Evolutionary conservation across 2,329 filamentous ascomycete genomes (phyloP).

Genomic region (Cladosporium sp.): DNA sequence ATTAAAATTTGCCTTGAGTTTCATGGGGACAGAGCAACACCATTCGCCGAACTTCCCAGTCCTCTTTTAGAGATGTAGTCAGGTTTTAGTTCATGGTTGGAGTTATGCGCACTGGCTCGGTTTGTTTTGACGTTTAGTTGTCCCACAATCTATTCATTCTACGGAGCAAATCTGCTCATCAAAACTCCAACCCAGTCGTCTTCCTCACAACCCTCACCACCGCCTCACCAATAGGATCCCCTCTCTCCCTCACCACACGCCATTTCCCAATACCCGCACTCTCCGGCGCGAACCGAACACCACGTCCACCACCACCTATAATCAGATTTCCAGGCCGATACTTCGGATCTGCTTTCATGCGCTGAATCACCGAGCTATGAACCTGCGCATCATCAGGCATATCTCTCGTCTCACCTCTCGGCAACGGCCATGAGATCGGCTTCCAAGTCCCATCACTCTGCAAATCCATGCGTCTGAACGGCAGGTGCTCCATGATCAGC

Average conservation of each 20-base stretch:
- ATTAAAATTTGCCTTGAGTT: no score
- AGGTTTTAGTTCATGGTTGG: no score
- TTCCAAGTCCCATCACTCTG: conserved; percentile 69
- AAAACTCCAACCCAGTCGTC: not conserved
- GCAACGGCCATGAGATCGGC: conserved; percentile 74
- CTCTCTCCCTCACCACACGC: conserved; percentile 59
- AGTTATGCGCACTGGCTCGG: no score
- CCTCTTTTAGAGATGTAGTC: no score
- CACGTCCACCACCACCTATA: conserved; percentile 70
- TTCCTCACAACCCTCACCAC: conserved; percentile 43
- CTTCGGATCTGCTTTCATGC: conserved; percentile 3
- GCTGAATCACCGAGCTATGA: conserved; percentile 66
- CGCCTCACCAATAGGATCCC: conserved; percentile 64
- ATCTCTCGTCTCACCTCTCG: conserved; percentile 71
- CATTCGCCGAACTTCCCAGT: no score
- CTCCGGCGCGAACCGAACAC: conserved; percentile 56
- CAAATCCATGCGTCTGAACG: conserved; percentile 76
- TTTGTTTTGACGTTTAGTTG: no score
- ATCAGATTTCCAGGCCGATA: conserved; percentile 59
- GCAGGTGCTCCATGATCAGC: conserved; percentile 68
- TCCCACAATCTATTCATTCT: no score
- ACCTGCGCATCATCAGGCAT: conserved; percentile 66
- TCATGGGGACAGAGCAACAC: no score
- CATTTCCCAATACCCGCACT: conserved; percentile 67
- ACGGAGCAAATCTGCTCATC: no score